Evolutionary conservation across 2,329 filamentous ascomycete species (phyloP).

Genomic region (Clarireedia homoeocarpa): DNA sequence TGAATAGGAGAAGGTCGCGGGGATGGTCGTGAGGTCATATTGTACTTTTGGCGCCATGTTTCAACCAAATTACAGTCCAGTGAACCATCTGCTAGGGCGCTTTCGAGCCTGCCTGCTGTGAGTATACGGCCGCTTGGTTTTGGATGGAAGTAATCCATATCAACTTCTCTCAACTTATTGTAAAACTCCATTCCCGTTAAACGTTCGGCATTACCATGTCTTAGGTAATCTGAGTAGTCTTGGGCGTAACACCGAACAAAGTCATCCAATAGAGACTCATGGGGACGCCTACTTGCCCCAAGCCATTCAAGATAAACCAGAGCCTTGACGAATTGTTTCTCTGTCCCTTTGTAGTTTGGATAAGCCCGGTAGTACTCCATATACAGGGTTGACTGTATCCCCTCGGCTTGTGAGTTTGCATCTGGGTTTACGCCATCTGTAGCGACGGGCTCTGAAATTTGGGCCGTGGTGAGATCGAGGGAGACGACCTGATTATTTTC

Average conservation of each 20-base stretch:
- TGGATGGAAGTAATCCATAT: neutral
- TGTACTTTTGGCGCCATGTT: neutral
- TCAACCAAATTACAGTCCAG: neutral
- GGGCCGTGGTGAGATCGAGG: neutral
- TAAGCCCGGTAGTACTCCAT: constrained; percentile 36
- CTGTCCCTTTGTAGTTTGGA: constrained; percentile 35
- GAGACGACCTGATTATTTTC: too few species aligned
- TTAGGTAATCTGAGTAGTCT: constrained; percentile 28
- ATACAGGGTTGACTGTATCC: constrained; percentile 19
- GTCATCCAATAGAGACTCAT: constrained; percentile 44
- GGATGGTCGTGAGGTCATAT: neutral
- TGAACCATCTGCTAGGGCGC: neutral
- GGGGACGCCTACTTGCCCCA: constrained; percentile 30
- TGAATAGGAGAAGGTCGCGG: neutral
- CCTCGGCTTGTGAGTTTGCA: neutral
- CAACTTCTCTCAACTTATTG: neutral
- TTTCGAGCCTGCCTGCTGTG: neutral
- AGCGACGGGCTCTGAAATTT: neutral
- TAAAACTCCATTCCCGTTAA: constrained; percentile 1
- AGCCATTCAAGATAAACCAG: constrained; percentile 38
- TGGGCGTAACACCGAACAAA: constrained; percentile 39
- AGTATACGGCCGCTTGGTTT: neutral
- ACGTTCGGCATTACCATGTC: neutral
- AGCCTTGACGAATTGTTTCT: constrained; percentile 37
- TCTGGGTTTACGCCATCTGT: neutral